These are phyloP conservation scores for Penicillium maclennaniae DNA, from an alignment of 495 filamentous ascomycete genomes.

Conservation along the genomic window DNA sequence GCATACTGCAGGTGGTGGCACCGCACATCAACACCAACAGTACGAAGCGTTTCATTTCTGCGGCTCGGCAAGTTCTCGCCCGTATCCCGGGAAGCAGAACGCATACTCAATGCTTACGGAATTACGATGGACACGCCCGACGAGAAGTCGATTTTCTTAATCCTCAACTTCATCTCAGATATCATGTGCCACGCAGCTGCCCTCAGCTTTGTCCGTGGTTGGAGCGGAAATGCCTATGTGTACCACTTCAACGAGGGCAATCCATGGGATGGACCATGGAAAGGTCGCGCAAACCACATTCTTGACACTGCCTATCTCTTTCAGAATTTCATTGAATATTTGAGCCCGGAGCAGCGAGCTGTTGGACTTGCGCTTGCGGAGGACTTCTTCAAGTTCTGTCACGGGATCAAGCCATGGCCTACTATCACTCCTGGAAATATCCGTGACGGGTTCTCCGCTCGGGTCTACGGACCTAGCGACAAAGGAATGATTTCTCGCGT, in stretches of 20 bases:
- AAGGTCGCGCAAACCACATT: constrained; percentile 39
- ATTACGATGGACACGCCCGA: constrained; percentile 27
- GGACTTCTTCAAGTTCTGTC: constrained; percentile 43
- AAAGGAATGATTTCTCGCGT: constrained; percentile 2
- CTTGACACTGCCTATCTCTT: constrained; percentile 47
- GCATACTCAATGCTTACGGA: constrained; percentile 31
- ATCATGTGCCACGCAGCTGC: constrained; percentile 38
- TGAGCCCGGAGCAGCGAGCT: constrained; percentile 27
- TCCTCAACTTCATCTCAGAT: constrained; percentile 39
- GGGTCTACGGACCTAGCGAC: constrained; percentile 27
- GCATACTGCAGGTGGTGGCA: constrained; percentile 23
- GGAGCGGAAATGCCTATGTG: constrained; percentile 38
- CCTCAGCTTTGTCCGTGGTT: constrained; percentile 29
- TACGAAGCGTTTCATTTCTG: constrained; percentile 28
- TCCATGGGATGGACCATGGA: constrained; percentile 46
- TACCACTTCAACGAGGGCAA: constrained; percentile 50
- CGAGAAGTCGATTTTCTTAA: constrained; percentile 25
- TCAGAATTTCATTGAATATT: constrained; percentile 40
- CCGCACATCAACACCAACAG: constrained; percentile 25
- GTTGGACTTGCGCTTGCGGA: constrained; percentile 35
- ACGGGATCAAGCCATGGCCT: constrained; percentile 38
- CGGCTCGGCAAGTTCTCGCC: constrained; percentile 20
- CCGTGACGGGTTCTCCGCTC: constrained; percentile 18
- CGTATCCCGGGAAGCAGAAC: constrained; percentile 14
- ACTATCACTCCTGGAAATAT: constrained; percentile 15